Base-by-base conservation (phyloP, 1,284 basidiomycete genomes). In the Marasmius sp. region DNA sequence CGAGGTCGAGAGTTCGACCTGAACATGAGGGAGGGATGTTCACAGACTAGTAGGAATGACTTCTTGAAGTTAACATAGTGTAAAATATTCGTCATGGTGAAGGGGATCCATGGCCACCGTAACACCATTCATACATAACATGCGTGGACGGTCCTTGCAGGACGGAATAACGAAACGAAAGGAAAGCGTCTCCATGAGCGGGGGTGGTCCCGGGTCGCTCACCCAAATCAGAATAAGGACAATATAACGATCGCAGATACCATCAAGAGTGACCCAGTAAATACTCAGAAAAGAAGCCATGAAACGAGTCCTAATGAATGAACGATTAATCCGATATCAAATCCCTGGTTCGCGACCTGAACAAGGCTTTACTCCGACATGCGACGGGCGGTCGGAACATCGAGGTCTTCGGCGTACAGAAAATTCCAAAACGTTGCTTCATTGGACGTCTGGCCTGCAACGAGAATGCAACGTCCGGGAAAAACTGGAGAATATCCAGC, bases 361-460 rank as follows among this genome's bases (percentile, higher is more conserved):
- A 39, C 61, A 58, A 49, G 67, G 65, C 14, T 57, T 56, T 61
- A 22, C 55, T 33, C 18, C 55, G 55, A 22, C 22, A 12, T n/a
- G 33, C 18, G 34, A 14, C 27, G 14, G 39, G 27, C 36, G 38
- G 57, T 56, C 65, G 65, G 51, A 70, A 68, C 73, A 74, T 73
- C 6, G 73, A 72, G 18, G 61, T 66, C 50, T 74, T 74, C 16
- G 67, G 66, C 10, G 72, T 74, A 58, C 70, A 74, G 48, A 72
- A 75, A 57, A 74, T 74, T 7, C 73, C 73, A 64, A 72, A 74
- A 10, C 70, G 70, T 18, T 68, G 66, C 36, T 62, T 67, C 22
- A 69, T 58, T 1, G 72, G 71, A n/a, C 68, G 68, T n/a, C 67
- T 50, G 20, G 56, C 59, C 62, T 63, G 66, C 41, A 70, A 70